A percentile compares a stretch with the other conserved stretches of the same genome.
These are phyloP conservation scores for Pseudogymnoascus verrucosus DNA, from an alignment of 2,329 filamentous ascomycete species.

Conservation along the genomic window DNA sequence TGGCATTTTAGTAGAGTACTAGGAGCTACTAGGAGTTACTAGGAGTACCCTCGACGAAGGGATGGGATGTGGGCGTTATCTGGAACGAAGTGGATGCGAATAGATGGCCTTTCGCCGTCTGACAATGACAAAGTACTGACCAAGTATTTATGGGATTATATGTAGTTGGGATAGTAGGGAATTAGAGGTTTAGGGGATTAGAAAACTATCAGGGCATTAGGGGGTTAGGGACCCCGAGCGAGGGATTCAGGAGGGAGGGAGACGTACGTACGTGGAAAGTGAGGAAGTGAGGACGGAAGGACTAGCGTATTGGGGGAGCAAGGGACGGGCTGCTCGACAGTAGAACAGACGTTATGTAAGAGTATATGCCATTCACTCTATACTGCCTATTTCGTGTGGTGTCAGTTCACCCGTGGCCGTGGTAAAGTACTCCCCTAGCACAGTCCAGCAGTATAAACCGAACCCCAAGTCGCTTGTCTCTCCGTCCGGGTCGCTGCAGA, in stretches of 20 bases:
- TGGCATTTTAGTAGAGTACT: not conserved
- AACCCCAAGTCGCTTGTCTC: not conserved
- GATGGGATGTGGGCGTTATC: not conserved
- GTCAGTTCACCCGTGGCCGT: not conserved
- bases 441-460: not conserved
- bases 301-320: not conserved
- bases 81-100: not conserved
- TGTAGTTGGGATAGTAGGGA: not conserved
- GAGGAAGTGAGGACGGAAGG: no score
- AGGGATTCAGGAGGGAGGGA: not conserved
- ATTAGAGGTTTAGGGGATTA: no score
- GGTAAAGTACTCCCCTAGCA: not conserved
- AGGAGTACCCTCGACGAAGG: not conserved
- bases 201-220: not conserved
- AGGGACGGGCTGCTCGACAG: not conserved
- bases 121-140: not conserved
- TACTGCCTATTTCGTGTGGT: not conserved
- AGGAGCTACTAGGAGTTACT: not conserved
- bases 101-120: not conserved
- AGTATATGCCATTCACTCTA: not conserved
- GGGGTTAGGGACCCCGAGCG: not conserved
- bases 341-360: not conserved
- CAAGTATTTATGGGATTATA: not conserved
- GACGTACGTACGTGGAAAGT: not conserved
- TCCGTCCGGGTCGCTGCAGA: not conserved